These are phyloP conservation scores for Lyophyllum atratum DNA, from an alignment of 768 basidiomycete genomes.

Conservation along the genomic window DNA sequence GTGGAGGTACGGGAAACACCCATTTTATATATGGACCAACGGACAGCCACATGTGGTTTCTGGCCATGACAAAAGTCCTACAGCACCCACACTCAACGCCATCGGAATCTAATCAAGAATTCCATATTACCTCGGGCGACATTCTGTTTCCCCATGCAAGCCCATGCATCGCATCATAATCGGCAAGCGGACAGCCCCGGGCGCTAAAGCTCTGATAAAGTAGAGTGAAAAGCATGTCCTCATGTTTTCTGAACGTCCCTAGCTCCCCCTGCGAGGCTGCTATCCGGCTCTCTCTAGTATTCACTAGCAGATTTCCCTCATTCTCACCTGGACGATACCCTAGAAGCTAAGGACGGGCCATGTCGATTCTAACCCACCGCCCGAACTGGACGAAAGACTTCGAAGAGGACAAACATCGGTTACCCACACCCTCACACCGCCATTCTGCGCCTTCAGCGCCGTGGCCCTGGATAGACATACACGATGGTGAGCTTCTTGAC, in stretches of 20 bases:
- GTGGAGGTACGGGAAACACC: not conserved
- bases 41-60: not conserved
- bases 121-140: no score
- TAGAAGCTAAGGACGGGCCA: not conserved
- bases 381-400: constrained; percentile 15
- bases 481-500: constrained; percentile 30
- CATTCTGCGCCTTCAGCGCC: constrained; percentile 49
- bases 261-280: not conserved
- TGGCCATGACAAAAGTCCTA: not conserved
- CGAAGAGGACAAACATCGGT: constrained; percentile 14
- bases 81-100: not conserved
- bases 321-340: not conserved
- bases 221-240: not conserved
- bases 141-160: no score
- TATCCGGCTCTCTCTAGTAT: not conserved
- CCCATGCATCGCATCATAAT: no score
- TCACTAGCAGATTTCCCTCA: not conserved
- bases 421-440: constrained; percentile 42
- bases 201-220: not conserved
- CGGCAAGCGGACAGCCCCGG: constrained; percentile 5
- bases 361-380: constrained; percentile 8
- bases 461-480: constrained; percentile 48
- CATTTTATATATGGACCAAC: not conserved
- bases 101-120: not conserved
- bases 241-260: not conserved